These are phyloP conservation scores for Lactarius hengduanensis DNA, from an alignment of 768 basidiomycete genomes.

Conservation along the genomic window DNA sequence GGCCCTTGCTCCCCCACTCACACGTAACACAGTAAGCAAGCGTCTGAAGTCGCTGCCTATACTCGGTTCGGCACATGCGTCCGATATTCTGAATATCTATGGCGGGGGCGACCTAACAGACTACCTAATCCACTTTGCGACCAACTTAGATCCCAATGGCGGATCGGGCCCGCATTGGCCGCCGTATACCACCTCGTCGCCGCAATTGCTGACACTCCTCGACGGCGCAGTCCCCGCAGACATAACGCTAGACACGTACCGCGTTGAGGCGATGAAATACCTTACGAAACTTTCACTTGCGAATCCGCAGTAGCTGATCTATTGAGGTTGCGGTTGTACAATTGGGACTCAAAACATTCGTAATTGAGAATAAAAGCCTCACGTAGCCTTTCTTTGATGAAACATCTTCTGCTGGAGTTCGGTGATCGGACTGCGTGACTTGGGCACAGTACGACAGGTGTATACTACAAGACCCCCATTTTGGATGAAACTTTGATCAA, in stretches of 20 bases:
- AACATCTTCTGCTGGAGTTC: no score
- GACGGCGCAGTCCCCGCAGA: conserved; percentile 3
- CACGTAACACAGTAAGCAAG: conserved; percentile 35
- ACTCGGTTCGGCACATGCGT: conserved; percentile 32
- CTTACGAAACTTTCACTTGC: conserved; percentile 14
- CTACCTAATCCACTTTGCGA: conserved; percentile 31
- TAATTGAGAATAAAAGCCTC: background rate
- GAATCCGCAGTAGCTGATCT: background rate
- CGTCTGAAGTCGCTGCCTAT: conserved; percentile 33
- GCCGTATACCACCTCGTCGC: conserved; percentile 14
- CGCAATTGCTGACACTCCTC: conserved; percentile 23
- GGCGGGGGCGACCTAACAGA: conserved; percentile 21
- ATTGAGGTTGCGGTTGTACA: background rate
- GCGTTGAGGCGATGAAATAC: conserved; percentile 14
- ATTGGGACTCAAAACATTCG: background rate
- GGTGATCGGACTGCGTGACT: no score
- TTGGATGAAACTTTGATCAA: no score
- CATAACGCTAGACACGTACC: conserved; percentile 30
- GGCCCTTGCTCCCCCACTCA: background rate
- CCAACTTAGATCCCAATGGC: conserved; percentile 35
- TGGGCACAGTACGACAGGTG: no score
- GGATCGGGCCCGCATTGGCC: conserved; percentile 23
- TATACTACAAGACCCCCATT: no score
- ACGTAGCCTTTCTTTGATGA: no score
- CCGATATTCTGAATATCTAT: conserved; percentile 20